Evolutionary conservation across 345 rosid species (phyloP).

Genomic region (Acer yangbiense): DNA sequence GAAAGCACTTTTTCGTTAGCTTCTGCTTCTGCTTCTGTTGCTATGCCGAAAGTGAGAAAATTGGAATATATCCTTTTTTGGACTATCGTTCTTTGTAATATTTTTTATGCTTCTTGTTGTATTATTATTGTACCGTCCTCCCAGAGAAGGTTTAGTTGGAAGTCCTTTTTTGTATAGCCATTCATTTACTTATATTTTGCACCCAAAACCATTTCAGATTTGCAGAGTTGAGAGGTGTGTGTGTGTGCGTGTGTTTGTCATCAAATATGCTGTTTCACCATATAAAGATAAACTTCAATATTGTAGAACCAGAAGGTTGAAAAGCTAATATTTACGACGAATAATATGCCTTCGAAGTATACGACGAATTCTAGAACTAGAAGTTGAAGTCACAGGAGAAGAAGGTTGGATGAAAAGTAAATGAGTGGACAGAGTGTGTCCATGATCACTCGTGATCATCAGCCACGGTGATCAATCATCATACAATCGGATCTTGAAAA

Average conservation of each 20-base stretch:
- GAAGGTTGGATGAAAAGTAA: not conserved
- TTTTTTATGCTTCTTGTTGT: not conserved
- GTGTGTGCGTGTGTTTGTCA: too few species aligned
- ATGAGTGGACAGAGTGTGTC: not conserved
- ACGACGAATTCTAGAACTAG: not conserved
- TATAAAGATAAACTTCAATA: not conserved
- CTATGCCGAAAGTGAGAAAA: slow-evolving; percentile 5
- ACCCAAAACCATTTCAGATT: not conserved
- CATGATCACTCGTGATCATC: not conserved
- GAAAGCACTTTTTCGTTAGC: slow-evolving; percentile 8
- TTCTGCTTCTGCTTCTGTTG: slow-evolving; percentile 1
- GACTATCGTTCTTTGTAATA: not conserved
- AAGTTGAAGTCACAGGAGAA: too few species aligned
- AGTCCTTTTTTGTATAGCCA: not conserved
- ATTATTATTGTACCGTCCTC: not conserved
- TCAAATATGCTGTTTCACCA: not conserved
- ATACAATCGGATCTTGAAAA: not conserved
- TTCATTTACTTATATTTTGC: not conserved
- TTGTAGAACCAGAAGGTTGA: too few species aligned
- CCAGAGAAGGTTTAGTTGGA: not conserved
- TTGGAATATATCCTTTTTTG: slow-evolving; percentile 6
- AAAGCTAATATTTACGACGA: too few species aligned
- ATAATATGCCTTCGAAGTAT: not conserved
- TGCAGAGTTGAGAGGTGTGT: not conserved
- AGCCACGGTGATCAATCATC: too few species aligned